Evolutionary conservation across 345 rosid species (phyloP), one percentile per base, ranked within the genome.

Genomic region (Raphanus raphanistrum): DNA sequence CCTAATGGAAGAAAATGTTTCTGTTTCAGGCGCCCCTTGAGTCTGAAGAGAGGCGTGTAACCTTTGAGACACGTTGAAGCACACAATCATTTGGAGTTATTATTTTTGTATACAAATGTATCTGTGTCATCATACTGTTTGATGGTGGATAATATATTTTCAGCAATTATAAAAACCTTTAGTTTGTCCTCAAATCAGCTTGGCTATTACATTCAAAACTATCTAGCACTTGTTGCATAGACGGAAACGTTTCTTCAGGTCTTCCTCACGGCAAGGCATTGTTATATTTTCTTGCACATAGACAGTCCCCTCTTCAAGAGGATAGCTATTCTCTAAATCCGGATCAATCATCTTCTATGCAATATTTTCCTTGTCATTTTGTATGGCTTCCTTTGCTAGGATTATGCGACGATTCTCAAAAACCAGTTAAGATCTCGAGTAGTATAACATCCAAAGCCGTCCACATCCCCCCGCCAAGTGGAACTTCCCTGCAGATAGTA

Each of bases 1-100:
- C 26, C 35, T 5, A 55, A 60, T 35, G 12, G 3, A 17, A 63
- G 17, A 16, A 27, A 7, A 62, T 2, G n/a, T 8, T 16, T 10
- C 0, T 77, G 67, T 71, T 65, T 65, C 63, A 77, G 81, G 68
- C 73, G 57, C 32, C 29, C 7, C 28, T 62, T 15, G 82, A 73
- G 33, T 55, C 69, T 33, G 74, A 67, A 50, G 77, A 73, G 31
- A 78, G 16, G 64, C 63, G 32, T 48, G 73, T 79, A 67, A 73
- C 16, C 5, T 79, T 73, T 79, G 73, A 73, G 29, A 68, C 77
- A 7, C 45, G 67, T 0, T 61, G 45, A 66, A 43, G 41, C 4
- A 4, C 59, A 25, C 1, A 21, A 55, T 32, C 5, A 3, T 48
- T 45, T 45, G 66, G 5, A 35, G 33, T 12, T 45, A 5, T 28